Conservation (phyloP, 345 rosid species). For the Salix dunnii region DNA sequence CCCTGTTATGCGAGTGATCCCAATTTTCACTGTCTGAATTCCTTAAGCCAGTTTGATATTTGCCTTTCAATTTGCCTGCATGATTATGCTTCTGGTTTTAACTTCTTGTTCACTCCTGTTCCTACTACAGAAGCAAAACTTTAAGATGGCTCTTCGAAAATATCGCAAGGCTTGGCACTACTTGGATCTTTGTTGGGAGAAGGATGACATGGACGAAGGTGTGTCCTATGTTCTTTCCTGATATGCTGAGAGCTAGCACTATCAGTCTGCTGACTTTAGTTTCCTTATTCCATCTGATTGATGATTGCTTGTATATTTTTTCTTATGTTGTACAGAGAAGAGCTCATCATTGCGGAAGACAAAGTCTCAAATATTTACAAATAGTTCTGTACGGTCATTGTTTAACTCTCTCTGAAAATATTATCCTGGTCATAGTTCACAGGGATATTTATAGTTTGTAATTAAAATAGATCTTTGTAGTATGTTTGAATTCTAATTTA, state of each 20-base stretch:
- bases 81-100: neutral
- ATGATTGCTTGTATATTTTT: neutral
- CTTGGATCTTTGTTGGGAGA: constrained; percentile 90
- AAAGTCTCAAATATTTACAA: constrained; percentile 78
- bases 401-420: neutral
- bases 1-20: neutral
- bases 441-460: neutral
- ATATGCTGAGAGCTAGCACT: neutral
- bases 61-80: neutral
- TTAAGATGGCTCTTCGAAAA: constrained; percentile 82
- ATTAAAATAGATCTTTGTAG: neutral
- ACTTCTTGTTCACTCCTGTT: neutral
- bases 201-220: constrained; percentile 88
- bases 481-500: neutral
- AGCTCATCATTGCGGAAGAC: constrained; percentile 69
- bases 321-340: constrained; percentile 44
- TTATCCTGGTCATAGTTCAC: neutral
- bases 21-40: neutral
- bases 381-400: constrained; percentile 62
- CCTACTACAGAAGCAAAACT: constrained; percentile 61
- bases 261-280: neutral
- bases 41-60: neutral
- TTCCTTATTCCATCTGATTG: neutral
- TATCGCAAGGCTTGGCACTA: constrained; percentile 78
- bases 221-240: neutral